Conservation (phyloP, 805 yeast genomes). For the Lipomyces yamanashiensis region DNA sequence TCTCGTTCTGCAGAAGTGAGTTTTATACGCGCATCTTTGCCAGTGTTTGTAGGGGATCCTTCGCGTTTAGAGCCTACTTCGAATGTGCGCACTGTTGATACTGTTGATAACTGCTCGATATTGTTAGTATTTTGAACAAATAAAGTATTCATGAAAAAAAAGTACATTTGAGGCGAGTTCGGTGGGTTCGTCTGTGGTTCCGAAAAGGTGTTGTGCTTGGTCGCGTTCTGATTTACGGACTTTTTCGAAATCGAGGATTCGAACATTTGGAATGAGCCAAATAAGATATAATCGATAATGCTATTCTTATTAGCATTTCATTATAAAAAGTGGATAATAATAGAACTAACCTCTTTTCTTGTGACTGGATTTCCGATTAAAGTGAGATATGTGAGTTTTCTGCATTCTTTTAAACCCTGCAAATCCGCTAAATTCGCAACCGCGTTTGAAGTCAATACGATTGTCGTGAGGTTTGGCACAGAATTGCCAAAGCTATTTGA, state of each 20-base stretch:
- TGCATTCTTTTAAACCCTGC: constrained; percentile 48
- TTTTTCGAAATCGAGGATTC: constrained; percentile 68
- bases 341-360: constrained; percentile 24
- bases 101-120: constrained; percentile 7
- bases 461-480: constrained; percentile 55
- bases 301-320: not conserved
- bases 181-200: constrained; percentile 40
- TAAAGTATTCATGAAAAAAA: not conserved
- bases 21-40: constrained; percentile 39
- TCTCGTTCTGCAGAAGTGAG: constrained; percentile 60
- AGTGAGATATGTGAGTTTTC: constrained; percentile 54
- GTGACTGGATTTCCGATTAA: constrained; percentile 51
- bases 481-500: constrained; percentile 46
- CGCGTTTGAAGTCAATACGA: constrained; percentile 59
- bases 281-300: constrained; percentile 66
- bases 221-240: constrained; percentile 61
- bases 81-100: constrained; percentile 13
- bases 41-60: not conserved
- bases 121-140: not conserved
- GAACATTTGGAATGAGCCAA: constrained; percentile 65
- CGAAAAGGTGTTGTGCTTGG: constrained; percentile 53
- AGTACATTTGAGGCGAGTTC: constrained; percentile 47
- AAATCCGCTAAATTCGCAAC: constrained; percentile 54
- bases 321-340: not conserved
- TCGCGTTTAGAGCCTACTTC: constrained; percentile 40